Evolutionary conservation across 305 asterid genomes (phyloP), one percentile per base, ranked within the genome.

Genomic region (Petunia hybrid): DNA sequence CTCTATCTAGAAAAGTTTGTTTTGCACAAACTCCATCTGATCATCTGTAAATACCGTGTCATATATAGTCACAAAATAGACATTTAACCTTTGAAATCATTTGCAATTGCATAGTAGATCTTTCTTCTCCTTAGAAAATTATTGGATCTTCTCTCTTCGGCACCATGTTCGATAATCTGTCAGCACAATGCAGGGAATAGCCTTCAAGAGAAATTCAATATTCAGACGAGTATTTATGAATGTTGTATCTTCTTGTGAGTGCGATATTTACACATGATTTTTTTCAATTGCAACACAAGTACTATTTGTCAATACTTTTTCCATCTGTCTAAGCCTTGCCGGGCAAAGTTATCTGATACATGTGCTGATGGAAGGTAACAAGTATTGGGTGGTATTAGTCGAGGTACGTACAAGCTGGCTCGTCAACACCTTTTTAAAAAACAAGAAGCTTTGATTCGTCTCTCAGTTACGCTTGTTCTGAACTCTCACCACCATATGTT

Each of bases 21-120:
- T 69, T 31, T 22, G 39, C 46, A 70, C 61, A 2, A 39, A 48
- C 77, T 70, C 51, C 43, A 46, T 69, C 59, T 31, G 10, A 46
- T 70, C 60, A 46, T 70, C 43, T 46, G 10, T 60, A 10, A 46
- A 60, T 70, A 60, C 55, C 45, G 42, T 70, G 77, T 66, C 74
- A 14, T 66, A 36, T 66, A 36, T 66, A 66, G 13, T 66, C 53
- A 22, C 31, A 22, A 22, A 22, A 22, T 22, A 22, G 31, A 22
- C 31, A 22, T 22, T 22, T 22, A 66, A 40, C 36, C 46, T 66
- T 12, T 43, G n/a, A 66, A 66, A 13, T 66, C 74, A 66, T 66
- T 66, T 7, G 74, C 74, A 66, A 66, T 66, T 66, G 74, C 74
- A 14, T 66, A 66, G 12, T 66, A 40, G 74, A 66, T 41, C 53